Evolutionary conservation across 352 stramenopile genomes (phyloP).

Genomic region (Phytophthora uliginosa): DNA sequence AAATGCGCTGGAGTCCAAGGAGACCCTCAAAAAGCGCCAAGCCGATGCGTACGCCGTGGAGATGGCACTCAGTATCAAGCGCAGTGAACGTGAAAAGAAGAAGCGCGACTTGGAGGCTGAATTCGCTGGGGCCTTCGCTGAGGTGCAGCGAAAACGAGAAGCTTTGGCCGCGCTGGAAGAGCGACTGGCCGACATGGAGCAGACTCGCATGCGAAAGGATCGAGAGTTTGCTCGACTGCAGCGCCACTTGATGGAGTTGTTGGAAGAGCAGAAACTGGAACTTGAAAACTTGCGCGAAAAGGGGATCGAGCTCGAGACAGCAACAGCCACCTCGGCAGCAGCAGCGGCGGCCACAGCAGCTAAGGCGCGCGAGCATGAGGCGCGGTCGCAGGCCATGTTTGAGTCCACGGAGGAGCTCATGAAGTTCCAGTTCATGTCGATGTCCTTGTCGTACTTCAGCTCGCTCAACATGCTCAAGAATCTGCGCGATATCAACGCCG

Average conservation of each 20-base stretch:
- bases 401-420: slow-evolving; percentile 96
- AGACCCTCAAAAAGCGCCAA: slow-evolving; percentile 56
- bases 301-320: slow-evolving; percentile 92
- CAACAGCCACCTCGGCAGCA: slow-evolving; percentile 92
- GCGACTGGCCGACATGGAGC: slow-evolving; percentile 94
- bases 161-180: slow-evolving; percentile 85
- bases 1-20: slow-evolving; percentile 59
- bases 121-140: slow-evolving; percentile 91
- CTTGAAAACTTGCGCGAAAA: slow-evolving; percentile 93
- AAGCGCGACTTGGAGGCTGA: slow-evolving; percentile 94
- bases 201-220: slow-evolving; percentile 93
- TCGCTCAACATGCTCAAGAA: slow-evolving; percentile 97
- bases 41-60: slow-evolving; percentile 93
- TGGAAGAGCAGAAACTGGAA: slow-evolving; percentile 95
- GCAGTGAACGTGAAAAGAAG: slow-evolving; percentile 91
- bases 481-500: slow-evolving; percentile 94
- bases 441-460: slow-evolving; percentile 96
- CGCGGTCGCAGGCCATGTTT: slow-evolving; percentile 92
- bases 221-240: slow-evolving; percentile 94
- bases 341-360: slow-evolving; percentile 91
- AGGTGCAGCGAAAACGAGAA: slow-evolving; percentile 92
- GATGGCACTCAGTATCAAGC: slow-evolving; percentile 95
- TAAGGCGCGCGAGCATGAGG: slow-evolving; percentile 93
- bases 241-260: slow-evolving; percentile 93
- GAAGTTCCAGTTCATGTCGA: slow-evolving; percentile 98